Evolutionary conservation across 78 protist genomes (phyloP).

Genomic region (Ministeria vibrans): DNA sequence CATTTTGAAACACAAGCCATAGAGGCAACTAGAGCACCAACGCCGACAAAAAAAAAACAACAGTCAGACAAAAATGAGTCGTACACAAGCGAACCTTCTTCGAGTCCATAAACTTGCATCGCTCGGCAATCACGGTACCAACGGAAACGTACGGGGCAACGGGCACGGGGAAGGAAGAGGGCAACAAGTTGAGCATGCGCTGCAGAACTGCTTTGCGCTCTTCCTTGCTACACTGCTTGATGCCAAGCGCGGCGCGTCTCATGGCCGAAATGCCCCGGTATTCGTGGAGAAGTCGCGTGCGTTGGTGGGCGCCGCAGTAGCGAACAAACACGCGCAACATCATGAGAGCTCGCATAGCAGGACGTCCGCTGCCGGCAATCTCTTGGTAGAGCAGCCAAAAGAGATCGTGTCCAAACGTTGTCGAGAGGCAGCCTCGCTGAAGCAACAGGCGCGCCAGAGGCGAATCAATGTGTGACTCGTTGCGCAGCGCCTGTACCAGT

Average conservation of each 20-base stretch:
- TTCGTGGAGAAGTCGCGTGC: not conserved
- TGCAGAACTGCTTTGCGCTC: not conserved
- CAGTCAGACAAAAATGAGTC: no score
- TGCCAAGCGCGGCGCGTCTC: not conserved
- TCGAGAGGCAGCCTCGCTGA: not conserved
- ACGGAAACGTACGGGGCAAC: not conserved
- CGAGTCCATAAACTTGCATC: not conserved
- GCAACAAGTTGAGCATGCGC: no score
- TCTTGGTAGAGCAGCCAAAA: not conserved
- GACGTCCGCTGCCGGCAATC: not conserved
- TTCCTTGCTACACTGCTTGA: not conserved
- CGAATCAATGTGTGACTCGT: not conserved
- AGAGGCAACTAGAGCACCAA: no score
- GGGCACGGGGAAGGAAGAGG: not conserved
- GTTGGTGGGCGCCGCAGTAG: not conserved
- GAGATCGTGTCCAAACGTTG: not conserved
- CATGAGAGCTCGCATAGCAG: not conserved
- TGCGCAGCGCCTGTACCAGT: not conserved
- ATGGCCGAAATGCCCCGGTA: not conserved
- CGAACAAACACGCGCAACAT: not conserved
- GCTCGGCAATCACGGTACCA: not conserved
- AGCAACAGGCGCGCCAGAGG: conserved; percentile 1
- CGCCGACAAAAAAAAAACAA: no score
- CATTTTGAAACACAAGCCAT: not conserved
- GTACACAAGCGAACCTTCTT: not conserved